Conservation (phyloP, 2,329 filamentous ascomycete genomes). For the Calonectria naviculata region DNA sequence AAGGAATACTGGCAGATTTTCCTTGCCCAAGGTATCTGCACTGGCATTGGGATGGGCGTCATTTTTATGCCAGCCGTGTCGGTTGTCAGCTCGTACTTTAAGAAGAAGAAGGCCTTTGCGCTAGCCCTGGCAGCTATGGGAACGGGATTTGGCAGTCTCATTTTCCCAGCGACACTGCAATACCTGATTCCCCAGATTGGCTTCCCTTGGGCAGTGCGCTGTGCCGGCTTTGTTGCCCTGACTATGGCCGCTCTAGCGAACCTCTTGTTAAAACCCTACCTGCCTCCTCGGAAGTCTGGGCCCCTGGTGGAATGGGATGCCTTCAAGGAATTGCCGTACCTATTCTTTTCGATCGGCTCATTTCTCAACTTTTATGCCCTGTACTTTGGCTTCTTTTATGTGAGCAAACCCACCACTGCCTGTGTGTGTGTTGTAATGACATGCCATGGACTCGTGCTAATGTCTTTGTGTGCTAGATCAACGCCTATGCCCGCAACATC, state of each 20-base stretch:
- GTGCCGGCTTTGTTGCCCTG: constrained; percentile 72
- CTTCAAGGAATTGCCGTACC: constrained; percentile 67
- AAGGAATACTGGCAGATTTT: constrained; percentile 64
- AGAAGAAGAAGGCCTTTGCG: constrained; percentile 64
- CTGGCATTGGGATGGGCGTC: constrained; percentile 64
- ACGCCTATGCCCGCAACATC: constrained; percentile 50
- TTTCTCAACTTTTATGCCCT: constrained; percentile 57
- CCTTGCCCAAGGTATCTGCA: constrained; percentile 63
- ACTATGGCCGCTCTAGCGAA: constrained; percentile 53
- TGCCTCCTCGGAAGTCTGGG: constrained; percentile 61
- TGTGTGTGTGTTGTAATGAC: constrained; percentile 46
- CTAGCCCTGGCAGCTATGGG: constrained; percentile 71
- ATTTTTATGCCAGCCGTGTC: constrained; percentile 70
- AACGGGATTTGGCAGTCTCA: constrained; percentile 64
- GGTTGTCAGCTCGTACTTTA: constrained; percentile 72
- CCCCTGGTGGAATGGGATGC: constrained; percentile 66
- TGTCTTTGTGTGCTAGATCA: constrained; percentile 48
- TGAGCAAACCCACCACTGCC: constrained; percentile 50
- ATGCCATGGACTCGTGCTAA: constrained; percentile 8
- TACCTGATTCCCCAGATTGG: constrained; percentile 67
- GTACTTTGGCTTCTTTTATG: constrained; percentile 55
- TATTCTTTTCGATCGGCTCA: constrained; percentile 60
- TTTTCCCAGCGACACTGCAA: constrained; percentile 68
- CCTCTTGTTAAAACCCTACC: constrained; percentile 54
- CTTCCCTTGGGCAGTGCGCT: constrained; percentile 72